These are phyloP conservation scores for Cercospora sojina DNA, from an alignment of 2,329 filamentous ascomycete genomes.

Conservation along the genomic window DNA sequence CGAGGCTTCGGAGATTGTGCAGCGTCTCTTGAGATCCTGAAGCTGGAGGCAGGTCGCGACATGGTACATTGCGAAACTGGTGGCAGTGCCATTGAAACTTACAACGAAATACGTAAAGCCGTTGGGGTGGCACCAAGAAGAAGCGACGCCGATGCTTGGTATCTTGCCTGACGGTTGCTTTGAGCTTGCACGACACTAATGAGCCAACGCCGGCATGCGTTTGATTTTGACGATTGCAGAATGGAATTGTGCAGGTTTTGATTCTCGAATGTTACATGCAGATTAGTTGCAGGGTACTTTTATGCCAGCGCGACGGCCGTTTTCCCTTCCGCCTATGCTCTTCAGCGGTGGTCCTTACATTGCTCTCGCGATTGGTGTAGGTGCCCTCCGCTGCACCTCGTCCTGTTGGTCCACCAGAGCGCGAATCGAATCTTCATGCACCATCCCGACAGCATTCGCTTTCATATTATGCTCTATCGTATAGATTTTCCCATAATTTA, in stretches of 20 bases:
- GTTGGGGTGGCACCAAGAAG: background rate
- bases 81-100: background rate
- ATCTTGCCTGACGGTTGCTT: background rate
- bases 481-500: slow-evolving; percentile 18
- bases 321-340: background rate
- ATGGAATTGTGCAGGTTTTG: background rate
- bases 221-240: background rate
- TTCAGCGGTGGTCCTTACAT: background rate
- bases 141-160: background rate
- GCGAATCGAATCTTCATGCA: background rate
- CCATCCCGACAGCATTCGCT: slow-evolving; percentile 10
- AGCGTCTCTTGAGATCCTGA: background rate
- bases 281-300: background rate
- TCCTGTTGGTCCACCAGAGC: background rate
- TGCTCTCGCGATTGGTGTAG: background rate
- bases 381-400: background rate
- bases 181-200: background rate
- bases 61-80: background rate
- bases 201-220: background rate
- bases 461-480: slow-evolving; percentile 22
- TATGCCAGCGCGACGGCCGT: background rate
- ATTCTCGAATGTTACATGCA: background rate
- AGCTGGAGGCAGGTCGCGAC: background rate
- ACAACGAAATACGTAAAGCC: background rate
- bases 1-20: background rate